Percentiles rank a stretch among this genome's conserved stretches.
Evolutionary conservation across 1,284 basidiomycete genomes (phyloP).

Genomic region (Porodaedalea pini): DNA sequence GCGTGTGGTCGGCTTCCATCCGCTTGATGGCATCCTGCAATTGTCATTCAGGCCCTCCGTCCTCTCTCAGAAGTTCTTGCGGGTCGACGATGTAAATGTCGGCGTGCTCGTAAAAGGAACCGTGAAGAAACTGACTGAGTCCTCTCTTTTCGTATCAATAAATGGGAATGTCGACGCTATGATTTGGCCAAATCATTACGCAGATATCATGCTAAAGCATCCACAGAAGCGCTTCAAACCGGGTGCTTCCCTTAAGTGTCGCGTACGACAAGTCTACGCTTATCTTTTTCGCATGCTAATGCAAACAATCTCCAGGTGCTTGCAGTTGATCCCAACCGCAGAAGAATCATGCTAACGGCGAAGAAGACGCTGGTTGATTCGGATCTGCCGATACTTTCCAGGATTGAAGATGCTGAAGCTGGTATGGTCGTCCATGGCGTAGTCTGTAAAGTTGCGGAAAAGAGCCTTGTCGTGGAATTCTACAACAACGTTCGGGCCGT

Average conservation of each 20-base stretch:
- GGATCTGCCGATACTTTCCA: slow-evolving; percentile 64
- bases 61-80: slow-evolving; percentile 84
- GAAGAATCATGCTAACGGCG: slow-evolving; percentile 83
- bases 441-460: slow-evolving; percentile 78
- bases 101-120: slow-evolving; percentile 85
- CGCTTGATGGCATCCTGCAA: slow-evolving; percentile 86
- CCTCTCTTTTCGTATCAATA: slow-evolving; percentile 80
- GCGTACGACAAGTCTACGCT: slow-evolving; percentile 49
- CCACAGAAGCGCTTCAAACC: slow-evolving; percentile 90
- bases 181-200: slow-evolving; percentile 93
- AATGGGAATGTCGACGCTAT: slow-evolving; percentile 88
- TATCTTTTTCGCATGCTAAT: background rate
- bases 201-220: slow-evolving; percentile 90
- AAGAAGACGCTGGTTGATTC: slow-evolving; percentile 92
- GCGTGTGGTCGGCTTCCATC: slow-evolving; percentile 86
- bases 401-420: slow-evolving; percentile 63
- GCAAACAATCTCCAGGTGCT: slow-evolving; percentile 60
- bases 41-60: slow-evolving; percentile 83
- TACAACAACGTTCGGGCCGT: slow-evolving; percentile 88
- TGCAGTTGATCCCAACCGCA: slow-evolving; percentile 77
- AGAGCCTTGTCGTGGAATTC: slow-evolving; percentile 81
- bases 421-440: slow-evolving; percentile 83
- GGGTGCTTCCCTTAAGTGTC: slow-evolving; percentile 81
- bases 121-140: slow-evolving; percentile 77
- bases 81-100: slow-evolving; percentile 79